Percentiles rank a stretch among this genome's conserved stretches.
Conservation (phyloP, 108 stramenopile genomes). For the Nitzschia sp. region DNA sequence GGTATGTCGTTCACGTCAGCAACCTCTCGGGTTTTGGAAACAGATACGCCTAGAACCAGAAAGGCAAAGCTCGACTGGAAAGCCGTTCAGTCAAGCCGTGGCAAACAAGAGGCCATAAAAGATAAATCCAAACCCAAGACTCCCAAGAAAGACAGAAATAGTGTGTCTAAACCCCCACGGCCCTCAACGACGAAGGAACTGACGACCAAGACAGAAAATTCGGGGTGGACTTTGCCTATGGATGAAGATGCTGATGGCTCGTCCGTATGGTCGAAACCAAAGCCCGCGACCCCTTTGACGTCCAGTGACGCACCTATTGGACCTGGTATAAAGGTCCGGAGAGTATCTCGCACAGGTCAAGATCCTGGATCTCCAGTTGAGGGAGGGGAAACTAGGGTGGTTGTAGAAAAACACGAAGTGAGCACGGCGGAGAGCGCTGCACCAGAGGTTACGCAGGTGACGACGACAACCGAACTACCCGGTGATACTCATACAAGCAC, state of each 20-base stretch:
- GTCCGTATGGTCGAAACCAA: background rate
- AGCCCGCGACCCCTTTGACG: background rate
- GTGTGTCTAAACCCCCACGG: background rate
- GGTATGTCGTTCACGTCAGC: conserved; percentile 3
- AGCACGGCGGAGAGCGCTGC: background rate
- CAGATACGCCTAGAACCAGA: conserved; percentile 4
- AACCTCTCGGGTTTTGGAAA: conserved; percentile 6
- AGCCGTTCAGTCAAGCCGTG: background rate
- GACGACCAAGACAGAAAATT: conserved; percentile 4
- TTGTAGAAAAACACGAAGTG: background rate
- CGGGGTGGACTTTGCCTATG: conserved; percentile 14
- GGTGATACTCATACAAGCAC: background rate
- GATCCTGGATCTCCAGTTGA: background rate
- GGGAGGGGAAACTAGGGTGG: background rate
- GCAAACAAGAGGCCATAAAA: background rate
- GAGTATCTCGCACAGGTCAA: background rate
- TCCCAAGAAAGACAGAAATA: background rate
- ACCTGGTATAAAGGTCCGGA: conserved; percentile 12
- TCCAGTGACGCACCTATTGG: background rate
- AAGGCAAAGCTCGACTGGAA: conserved; percentile 18
- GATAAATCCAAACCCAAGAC: background rate
- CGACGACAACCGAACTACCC: background rate
- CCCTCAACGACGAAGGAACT: conserved; percentile 9
- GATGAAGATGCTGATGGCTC: background rate
- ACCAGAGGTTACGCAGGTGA: background rate